Evolutionary conservation across 768 basidiomycete species (phyloP).

Genomic region (Hydnum rufescens): DNA sequence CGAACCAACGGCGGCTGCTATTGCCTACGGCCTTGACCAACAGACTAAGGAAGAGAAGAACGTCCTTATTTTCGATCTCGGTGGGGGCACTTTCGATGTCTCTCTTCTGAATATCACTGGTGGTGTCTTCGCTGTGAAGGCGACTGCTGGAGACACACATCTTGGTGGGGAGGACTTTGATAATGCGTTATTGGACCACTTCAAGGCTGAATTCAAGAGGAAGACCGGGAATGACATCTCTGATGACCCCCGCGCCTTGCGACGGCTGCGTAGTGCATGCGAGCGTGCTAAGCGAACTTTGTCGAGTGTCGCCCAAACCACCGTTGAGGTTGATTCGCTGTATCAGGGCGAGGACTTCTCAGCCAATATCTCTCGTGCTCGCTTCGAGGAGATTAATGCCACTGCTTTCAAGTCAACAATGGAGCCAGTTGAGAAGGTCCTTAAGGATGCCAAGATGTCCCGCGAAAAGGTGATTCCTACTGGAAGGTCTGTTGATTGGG

Average conservation of each 20-base stretch:
- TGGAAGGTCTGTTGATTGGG: not conserved
- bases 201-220: conserved; percentile 98
- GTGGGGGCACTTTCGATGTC: conserved; percentile 99
- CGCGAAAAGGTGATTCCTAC: conserved; percentile 44
- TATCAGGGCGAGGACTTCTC: conserved; percentile 98
- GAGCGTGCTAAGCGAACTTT: conserved; percentile 99
- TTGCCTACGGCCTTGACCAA: conserved; percentile 89
- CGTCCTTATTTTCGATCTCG: conserved; percentile 98
- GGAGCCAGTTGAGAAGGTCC: conserved; percentile 95
- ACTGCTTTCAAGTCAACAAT: conserved; percentile 87
- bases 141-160: conserved; percentile 98
- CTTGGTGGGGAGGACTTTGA: conserved; percentile 99
- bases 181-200: conserved; percentile 92
- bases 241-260: conserved; percentile 87
- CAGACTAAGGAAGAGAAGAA: conserved; percentile 91
- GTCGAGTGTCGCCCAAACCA: conserved; percentile 95
- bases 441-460: conserved; percentile 97
- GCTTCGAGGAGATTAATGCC: conserved; percentile 99
- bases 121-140: conserved; percentile 98
- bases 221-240: conserved; percentile 96
- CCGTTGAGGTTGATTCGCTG: conserved; percentile 97
- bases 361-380: conserved; percentile 95
- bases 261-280: conserved; percentile 90
- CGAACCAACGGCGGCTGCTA: conserved; percentile 98
- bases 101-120: conserved; percentile 94